Evolutionary conservation across 345 rosid species (phyloP).

Genomic region (Gossypioides kirkii): DNA sequence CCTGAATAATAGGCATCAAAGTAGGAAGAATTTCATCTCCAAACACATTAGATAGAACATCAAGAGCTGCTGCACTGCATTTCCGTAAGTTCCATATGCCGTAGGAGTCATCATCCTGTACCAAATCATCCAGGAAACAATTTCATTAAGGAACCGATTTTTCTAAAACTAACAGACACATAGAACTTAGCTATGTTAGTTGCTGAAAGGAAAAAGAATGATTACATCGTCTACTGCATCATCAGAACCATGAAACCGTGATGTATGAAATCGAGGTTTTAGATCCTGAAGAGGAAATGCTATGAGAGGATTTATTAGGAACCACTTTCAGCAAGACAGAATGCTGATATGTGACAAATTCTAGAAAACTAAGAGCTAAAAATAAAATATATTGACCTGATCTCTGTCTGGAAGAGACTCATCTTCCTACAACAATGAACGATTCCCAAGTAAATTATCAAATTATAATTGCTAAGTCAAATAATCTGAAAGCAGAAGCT

Average conservation of each 20-base stretch:
- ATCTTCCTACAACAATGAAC: constrained; percentile 68
- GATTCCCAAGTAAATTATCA: constrained; percentile 5
- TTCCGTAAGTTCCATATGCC: constrained; percentile 94
- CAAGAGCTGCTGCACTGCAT: constrained; percentile 99
- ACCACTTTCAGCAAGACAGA: background rate
- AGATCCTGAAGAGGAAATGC: constrained; percentile 56
- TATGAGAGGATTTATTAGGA: constrained; percentile 7
- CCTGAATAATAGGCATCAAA: constrained; percentile 86
- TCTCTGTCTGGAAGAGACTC: constrained; percentile 97
- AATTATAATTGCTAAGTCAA: background rate
- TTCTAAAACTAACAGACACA: background rate
- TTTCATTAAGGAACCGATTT: background rate
- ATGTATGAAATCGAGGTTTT: constrained; percentile 93
- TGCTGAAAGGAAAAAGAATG: background rate
- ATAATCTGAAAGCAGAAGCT: constrained; percentile 8
- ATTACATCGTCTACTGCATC: constrained; percentile 73
- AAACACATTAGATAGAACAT: constrained; percentile 75
- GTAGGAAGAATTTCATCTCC: constrained; percentile 96
- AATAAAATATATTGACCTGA: constrained; percentile 54
- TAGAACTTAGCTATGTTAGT: background rate
- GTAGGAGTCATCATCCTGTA: constrained; percentile 77
- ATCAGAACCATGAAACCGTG: constrained; percentile 85
- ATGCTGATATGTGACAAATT: background rate
- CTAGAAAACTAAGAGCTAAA: constrained; percentile 9
- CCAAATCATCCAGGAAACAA: constrained; percentile 8